Evolutionary conservation across 129 eudicot species (phyloP), one percentile per base, ranked within the genome.

Genomic region (Tagetes erecta): DNA sequence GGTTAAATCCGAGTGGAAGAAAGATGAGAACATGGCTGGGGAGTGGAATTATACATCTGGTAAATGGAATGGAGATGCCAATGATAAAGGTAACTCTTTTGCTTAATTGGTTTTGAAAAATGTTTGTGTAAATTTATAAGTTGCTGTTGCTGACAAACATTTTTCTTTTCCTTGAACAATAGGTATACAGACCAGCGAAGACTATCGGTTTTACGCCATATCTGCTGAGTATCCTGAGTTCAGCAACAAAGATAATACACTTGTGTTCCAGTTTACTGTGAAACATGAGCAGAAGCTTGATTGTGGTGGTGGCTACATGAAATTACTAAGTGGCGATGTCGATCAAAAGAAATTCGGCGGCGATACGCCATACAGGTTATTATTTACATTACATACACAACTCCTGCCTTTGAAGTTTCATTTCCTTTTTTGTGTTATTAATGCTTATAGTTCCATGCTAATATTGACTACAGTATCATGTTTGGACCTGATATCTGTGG

Each of bases 401-500:
- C 45, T 62, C 9, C 13, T 64, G 6, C 34, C 13, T 51, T 30
- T 40, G 1, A 41, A 14, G 1, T 42, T 52, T 53, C 40, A 7
- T 30, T 8, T 12, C 12, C 11, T 47, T 12, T 52, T 34, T 31
- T 39, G 5, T 1, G 8, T 34, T 72, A 56, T 45, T 27, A 38
- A 70, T 58, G 39, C 83, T 84, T 52, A 84, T 52, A 51, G 3
- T 40, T 63, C 20, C 1, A 12, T 37, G 9, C 44, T 50, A 14
- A 78, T 45, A 30, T 67, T 76, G 62, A 12, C 30, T 84, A 80
- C 83, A 92, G 97, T 66, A 90, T 94, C 73, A 94, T 94, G 98
- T 94, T 94, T 79, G 98, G 98, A 70, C 98, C 98, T 68, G 97
- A 93, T 80, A 93, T 93, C 70, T 93, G 98, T 74, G 98, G 98